Base-by-base conservation (phyloP, 768 basidiomycete genomes). In the Tremella mesenterica region DNA sequence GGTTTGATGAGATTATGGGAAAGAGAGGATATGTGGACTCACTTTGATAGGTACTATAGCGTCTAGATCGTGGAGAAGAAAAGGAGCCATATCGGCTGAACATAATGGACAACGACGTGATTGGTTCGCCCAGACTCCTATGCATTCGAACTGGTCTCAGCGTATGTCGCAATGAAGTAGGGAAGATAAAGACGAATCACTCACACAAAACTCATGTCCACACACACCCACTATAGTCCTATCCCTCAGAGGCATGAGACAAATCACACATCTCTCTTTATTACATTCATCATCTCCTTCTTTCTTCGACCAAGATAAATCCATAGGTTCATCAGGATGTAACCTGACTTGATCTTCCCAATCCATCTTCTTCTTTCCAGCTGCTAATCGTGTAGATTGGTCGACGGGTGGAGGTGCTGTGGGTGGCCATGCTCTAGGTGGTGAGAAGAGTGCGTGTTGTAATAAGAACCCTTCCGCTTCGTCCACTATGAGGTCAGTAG, bases 191-290 rank as follows among this genome's bases (percentile, higher is more conserved):
- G 6, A 38, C 38, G 20, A 23, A 16, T 2, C 18, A 65, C 71
- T 68, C 46, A 73, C 71, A 65, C 91, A 96, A 66, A 92, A 92
- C 65, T 87, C 85, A 76, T 96, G 91, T 1, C 87, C 85, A 72
- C 91, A 95, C 7, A 77, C 79, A 1, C 89, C 87, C 23, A 93
- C 77, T 33, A 92, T 79, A 0, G 90, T 85, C 41, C 85, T 77
- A 74, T 95, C 88, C 13, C 78, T 76, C 48, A 91, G 76, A 10
- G 75, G 56, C 63, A 92, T 87, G 21, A 96, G 76, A 64, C 91
- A 96, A 29, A 96, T 93, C 54, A 85, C 83, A 67, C 91, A 96
- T 61, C 82, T 77, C 21, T 84, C 81, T 44, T 38, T 50, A 36
- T 69, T 60, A 41, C 79, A 80, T 4, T 78, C 76, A 0, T 74